Evolutionary conservation across 345 rosid genomes (phyloP), one percentile per base, ranked within the genome.

Genomic region (Gossypium thurberi): DNA sequence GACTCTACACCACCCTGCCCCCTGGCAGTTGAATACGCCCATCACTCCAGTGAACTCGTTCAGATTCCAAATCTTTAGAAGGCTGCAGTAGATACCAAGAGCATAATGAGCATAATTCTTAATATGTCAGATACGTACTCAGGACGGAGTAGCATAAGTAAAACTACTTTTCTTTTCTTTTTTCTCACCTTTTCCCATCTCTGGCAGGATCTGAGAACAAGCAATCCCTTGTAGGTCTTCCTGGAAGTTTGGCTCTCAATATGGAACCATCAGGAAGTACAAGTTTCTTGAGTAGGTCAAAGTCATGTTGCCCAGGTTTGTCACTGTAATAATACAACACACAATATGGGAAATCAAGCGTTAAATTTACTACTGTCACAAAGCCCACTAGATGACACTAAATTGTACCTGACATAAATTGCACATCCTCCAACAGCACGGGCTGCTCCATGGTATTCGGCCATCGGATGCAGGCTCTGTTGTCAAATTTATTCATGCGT

Each of bases 391-490:
- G 33, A 25, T 77, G 57, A 53, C 33, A 63, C 18, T 12, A 50
- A 56, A 62, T 25, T 65, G 15, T 76, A 87, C 90, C 87, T 87
- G 58, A 89, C 90, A 66, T 87, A 89, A 65, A 89, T 74, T 8
- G 88, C 85, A 63, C 94, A 85, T 61, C 91, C 90, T 50, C 90
- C 89, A 0, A 89, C 85, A 3, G 89, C 88, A 37, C 91, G 82
- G 63, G 91, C 88, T 73, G 94, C 89, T 71, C 86, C 91, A 21
- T 87, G 94, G 79, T 87, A 89, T 83, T 85, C 88, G 14, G 91
- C 91, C 91, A 85, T 87, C 7, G 87, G 87, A 73, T 89, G 91
- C 58, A 87, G 78, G 78, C 90, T 87, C 93, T 89, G 79, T 15
- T 62, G 72, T 23, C 56, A 64, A 61, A 80, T 69, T 48, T 0